These are phyloP conservation scores for Malus sieversii DNA, from an alignment of 306 rosid genomes.

Conservation along the genomic window DNA sequence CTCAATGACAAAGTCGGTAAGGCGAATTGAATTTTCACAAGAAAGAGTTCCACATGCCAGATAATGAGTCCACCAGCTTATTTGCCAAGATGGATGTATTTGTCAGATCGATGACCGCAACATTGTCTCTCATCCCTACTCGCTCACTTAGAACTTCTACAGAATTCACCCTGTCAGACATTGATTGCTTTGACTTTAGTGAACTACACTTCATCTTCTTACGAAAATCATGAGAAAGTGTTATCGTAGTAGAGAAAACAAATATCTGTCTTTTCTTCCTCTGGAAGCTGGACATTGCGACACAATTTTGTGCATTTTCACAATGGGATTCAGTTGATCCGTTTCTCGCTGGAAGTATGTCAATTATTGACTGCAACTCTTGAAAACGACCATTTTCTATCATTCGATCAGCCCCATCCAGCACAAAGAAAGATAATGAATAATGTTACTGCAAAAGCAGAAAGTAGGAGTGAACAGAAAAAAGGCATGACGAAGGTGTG, in stretches of 20 bases:
- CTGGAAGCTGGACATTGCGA: constrained; percentile 50
- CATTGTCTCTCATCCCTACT: constrained; percentile 85
- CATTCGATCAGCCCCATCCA: constrained; percentile 98
- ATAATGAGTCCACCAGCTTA: constrained; percentile 71
- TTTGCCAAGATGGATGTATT: constrained; percentile 62
- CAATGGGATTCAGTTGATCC: constrained; percentile 30
- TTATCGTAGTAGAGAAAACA: constrained; percentile 86
- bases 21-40: not conserved
- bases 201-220: constrained; percentile 76
- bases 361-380: constrained; percentile 83
- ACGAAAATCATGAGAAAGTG: constrained; percentile 81
- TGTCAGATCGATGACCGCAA: constrained; percentile 81
- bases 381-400: constrained; percentile 80
- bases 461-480: constrained; percentile 10
- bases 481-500: not conserved
- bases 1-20: not conserved
- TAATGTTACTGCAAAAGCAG: constrained; percentile 73
- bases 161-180: constrained; percentile 55
- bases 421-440: constrained; percentile 82
- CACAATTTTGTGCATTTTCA: constrained; percentile 30
- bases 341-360: constrained; percentile 69
- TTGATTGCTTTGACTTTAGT: constrained; percentile 41
- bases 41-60: constrained; percentile 12
- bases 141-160: constrained; percentile 79
- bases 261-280: constrained; percentile 92